Base-by-base conservation (phyloP, 805 yeast species). In the Ogataea haglerorum region DNA sequence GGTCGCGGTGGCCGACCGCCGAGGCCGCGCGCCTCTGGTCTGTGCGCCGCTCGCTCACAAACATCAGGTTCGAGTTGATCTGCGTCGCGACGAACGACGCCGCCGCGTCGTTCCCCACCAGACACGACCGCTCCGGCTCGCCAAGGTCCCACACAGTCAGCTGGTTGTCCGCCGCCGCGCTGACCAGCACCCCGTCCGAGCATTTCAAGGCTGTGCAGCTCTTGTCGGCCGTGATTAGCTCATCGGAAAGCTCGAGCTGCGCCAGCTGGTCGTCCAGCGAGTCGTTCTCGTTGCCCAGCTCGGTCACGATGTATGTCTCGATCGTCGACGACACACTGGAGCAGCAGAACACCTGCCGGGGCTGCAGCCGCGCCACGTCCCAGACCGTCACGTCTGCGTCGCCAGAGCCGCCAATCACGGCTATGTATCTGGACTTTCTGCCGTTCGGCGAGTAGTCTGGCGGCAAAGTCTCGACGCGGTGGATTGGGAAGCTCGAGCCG, bases 391-490 rank as follows among this genome's bases (percentile, higher is more conserved):
- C 69, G 43, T 81, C 80, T 0, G 78, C 65, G 3, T 70, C 73
- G 2, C 73, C 70, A 18, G 77, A 71, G 1, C 93, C 95, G 0
- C 95, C 95, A 10, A 76, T 68, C 35, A 85, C 69, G n/a, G 76
- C 70, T 9, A 79, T 65, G 60, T 66, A 72, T 24, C 69, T 62
- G 13, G 67, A 67, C n/a, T 56, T 60, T 14, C 67, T 60, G 12
- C 65, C 49, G 18, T 60, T 56, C 7, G 64, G 31, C 10, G 60
- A 60, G 38, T 58, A 67, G 8, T 60, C 60, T 5, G 59, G 48
- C 0, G 83, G 78, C 24, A 77, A 66, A 3, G 66, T 47, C 7
- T 54, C 56, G 8, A 88, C 54, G 21, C 70, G 60, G 8, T 66
- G 64, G 7, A 88, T 78, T 1, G 82, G 75, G 16, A 56, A 61